A percentile compares a stretch with the other conserved stretches of the same genome.
Conservation (phyloP, 176 grass and related monocot species). For the Typha latifolia region DNA sequence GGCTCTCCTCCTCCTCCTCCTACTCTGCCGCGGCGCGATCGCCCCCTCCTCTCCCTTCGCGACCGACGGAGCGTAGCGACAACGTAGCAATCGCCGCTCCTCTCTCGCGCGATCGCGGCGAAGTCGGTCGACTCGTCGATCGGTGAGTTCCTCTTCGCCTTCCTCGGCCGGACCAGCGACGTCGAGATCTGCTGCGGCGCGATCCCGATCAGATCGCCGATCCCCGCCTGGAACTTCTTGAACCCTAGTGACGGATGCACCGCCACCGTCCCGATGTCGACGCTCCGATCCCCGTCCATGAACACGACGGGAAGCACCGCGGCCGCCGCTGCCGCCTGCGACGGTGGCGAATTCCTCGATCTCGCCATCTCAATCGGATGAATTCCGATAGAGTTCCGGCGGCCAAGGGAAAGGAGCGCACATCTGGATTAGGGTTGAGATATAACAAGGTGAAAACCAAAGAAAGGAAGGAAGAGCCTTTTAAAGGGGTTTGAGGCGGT, state of each 20-base stretch:
- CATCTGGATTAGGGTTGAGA: constrained; percentile 4
- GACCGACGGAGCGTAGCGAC: constrained; percentile 35
- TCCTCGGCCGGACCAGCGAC: constrained; percentile 33
- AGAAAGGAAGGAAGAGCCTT: not conserved
- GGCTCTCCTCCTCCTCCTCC: not conserved
- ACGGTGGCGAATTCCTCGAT: constrained; percentile 28
- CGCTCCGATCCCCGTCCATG: constrained; percentile 49
- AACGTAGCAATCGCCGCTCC: constrained; percentile 43
- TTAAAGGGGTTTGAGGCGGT: constrained; percentile 25
- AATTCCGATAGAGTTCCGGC: not conserved
- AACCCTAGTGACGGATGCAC: constrained; percentile 34
- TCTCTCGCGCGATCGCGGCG: constrained; percentile 43
- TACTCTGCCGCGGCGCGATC: constrained; percentile 25
- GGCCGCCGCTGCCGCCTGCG: not conserved
- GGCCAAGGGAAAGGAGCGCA: not conserved
- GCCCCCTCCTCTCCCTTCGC: constrained; percentile 44
- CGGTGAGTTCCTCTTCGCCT: constrained; percentile 32
- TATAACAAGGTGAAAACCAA: not conserved
- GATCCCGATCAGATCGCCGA: constrained; percentile 45
- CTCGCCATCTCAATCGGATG: not conserved
- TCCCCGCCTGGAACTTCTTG: constrained; percentile 35
- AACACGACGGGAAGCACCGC: constrained; percentile 44
- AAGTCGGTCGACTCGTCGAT: constrained; percentile 57
- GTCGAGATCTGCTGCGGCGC: constrained; percentile 53
- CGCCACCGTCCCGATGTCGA: constrained; percentile 56